These are phyloP conservation scores for Verticillium isaacii DNA, from an alignment of 2,329 filamentous ascomycete genomes.

Conservation along the genomic window DNA sequence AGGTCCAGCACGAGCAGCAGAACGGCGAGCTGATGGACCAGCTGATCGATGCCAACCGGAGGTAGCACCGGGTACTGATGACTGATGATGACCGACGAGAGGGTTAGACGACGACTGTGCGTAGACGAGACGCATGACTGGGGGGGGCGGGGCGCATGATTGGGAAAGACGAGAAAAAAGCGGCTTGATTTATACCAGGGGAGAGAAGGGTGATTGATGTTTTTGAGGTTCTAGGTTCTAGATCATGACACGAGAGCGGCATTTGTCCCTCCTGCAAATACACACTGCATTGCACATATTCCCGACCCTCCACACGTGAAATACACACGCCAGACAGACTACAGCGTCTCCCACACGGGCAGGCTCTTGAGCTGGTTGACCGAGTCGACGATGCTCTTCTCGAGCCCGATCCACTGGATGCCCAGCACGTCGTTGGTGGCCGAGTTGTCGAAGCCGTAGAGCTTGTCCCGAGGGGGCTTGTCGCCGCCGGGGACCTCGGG, in stretches of 20 bases:
- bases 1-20: constrained; percentile 8
- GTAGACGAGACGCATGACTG: not conserved
- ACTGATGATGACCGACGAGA: not conserved
- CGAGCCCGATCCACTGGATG: constrained; percentile 56
- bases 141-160: not conserved
- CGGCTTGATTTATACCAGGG: not conserved
- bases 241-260: not conserved
- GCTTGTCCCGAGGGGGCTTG: constrained; percentile 28
- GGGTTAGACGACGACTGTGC: too few relatives aligned
- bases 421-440: constrained; percentile 56
- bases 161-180: not conserved
- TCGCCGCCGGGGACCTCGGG: constrained; percentile 39
- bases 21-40: constrained; percentile 12
- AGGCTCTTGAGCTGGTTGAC: constrained; percentile 29
- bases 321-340: too few relatives aligned
- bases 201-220: not conserved
- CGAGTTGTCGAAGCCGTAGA: constrained; percentile 54
- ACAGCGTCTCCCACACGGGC: not conserved
- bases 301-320: too few relatives aligned
- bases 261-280: not conserved
- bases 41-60: constrained; percentile 11
- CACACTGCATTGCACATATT: not conserved
- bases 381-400: constrained; percentile 59
- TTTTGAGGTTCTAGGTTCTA: not conserved
- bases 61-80: not conserved